Percentiles rank a stretch among this genome's conserved stretches.
These are phyloP conservation scores for Xylariaceae sp. DNA, from an alignment of 2,329 filamentous ascomycete species.

Conservation along the genomic window DNA sequence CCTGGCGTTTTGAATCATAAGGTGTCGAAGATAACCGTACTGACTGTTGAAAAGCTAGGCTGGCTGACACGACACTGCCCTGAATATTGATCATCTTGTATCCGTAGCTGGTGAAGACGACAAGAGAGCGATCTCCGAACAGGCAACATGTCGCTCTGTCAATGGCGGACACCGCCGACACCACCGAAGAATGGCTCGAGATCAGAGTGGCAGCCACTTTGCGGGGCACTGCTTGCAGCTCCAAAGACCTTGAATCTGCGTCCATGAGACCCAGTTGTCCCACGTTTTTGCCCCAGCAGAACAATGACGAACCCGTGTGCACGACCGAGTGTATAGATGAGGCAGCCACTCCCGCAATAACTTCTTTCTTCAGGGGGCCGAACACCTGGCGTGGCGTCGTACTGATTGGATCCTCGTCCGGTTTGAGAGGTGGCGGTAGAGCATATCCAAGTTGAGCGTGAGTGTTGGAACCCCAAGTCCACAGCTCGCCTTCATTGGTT, in stretches of 20 bases:
- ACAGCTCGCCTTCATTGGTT: conserved; percentile 81
- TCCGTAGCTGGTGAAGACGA: conserved; percentile 92
- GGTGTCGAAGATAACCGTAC: conserved; percentile 61
- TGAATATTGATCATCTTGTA: conserved; percentile 90
- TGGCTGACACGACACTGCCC: conserved; percentile 64
- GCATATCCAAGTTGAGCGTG: conserved; percentile 83
- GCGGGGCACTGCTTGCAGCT: conserved; percentile 75
- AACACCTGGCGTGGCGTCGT: conserved; percentile 82
- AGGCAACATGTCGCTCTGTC: conserved; percentile 85
- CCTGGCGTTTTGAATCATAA: conserved; percentile 61
- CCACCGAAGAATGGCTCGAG: conserved; percentile 59
- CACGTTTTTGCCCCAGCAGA: conserved; percentile 92
- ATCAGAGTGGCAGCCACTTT: conserved; percentile 86
- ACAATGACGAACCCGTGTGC: conserved; percentile 75
- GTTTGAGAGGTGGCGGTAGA: conserved; percentile 60
- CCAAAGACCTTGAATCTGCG: conserved; percentile 86
- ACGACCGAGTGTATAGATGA: conserved; percentile 90
- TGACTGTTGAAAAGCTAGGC: conserved; percentile 54
- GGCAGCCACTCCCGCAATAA: conserved; percentile 76
- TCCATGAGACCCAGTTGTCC: conserved; percentile 93
- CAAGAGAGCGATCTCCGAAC: conserved; percentile 82
- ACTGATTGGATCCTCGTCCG: conserved; percentile 82
- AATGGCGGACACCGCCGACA: conserved; percentile 74
- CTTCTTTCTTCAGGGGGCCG: conserved; percentile 83
- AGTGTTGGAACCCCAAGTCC: conserved; percentile 89